phyloP scores from a whole-genome alignment of 1,139 yeast genomes.

The Candida sp. region DNA sequence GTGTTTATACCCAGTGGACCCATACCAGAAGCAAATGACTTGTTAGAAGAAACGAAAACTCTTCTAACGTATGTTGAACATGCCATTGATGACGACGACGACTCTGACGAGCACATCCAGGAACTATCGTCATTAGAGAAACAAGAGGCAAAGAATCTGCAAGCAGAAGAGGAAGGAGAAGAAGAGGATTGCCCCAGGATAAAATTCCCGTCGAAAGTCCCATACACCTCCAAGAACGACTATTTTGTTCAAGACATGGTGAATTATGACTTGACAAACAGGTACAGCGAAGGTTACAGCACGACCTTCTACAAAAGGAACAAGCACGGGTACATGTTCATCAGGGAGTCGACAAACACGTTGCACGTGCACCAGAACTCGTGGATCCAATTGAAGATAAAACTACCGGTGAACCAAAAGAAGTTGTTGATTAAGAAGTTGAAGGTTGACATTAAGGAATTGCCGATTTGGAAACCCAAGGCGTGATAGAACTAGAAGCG shows the following conservation, averaged over 20 bases:
- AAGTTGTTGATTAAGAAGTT: slow-evolving; percentile 19
- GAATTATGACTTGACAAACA: slow-evolving; percentile 3
- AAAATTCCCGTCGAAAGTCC: slow-evolving; percentile 9
- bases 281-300: slow-evolving; percentile 13
- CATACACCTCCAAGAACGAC: slow-evolving; percentile 4
- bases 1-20: slow-evolving; percentile 24
- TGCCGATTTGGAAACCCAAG: slow-evolving; percentile 35
- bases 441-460: slow-evolving; percentile 30
- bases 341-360: slow-evolving; percentile 31
- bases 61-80: neutral
- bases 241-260: slow-evolving; percentile 8
- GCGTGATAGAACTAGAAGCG: neutral
- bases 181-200: neutral
- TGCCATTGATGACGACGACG: neutral
- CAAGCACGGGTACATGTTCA: slow-evolving; percentile 41
- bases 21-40: neutral
- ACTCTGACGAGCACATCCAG: neutral
- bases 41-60: neutral
- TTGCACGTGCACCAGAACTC: slow-evolving; percentile 26
- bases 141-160: neutral
- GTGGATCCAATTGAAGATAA: slow-evolving; percentile 32
- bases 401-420: slow-evolving; percentile 17
- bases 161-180: neutral
- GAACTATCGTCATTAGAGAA: neutral
- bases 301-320: slow-evolving; percentile 42